A percentile compares a stretch with the other conserved stretches of the same genome.
Conservation (phyloP, 176 grass and related monocot genomes). For the Triticum monococcum region DNA sequence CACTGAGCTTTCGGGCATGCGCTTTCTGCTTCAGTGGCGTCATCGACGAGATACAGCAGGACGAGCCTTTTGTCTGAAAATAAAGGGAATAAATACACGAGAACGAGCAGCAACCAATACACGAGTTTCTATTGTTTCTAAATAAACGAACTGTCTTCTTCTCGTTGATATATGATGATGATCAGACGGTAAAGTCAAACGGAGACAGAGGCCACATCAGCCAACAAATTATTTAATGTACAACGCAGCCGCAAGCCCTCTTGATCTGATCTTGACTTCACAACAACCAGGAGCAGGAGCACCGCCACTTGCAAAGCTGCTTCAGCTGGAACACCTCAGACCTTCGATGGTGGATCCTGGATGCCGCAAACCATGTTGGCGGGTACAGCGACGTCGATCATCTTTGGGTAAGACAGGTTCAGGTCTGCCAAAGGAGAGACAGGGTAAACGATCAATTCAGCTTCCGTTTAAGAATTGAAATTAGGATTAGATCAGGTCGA, state of each 20-base stretch:
- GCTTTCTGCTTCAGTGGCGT: not conserved
- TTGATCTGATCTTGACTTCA: not conserved
- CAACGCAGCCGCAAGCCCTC: slow-evolving; percentile 17
- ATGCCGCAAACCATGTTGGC: slow-evolving; percentile 83
- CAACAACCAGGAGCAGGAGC: slow-evolving; percentile 5
- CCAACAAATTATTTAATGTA: slow-evolving; percentile 40
- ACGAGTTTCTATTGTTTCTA: not conserved
- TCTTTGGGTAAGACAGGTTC: slow-evolving; percentile 86
- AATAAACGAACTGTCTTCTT: not conserved
- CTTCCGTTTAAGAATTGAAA: not conserved
- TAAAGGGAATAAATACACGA: too few relatives aligned
- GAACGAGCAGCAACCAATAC: too few relatives aligned
- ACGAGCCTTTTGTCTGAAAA: not conserved
- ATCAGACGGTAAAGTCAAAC: not conserved
- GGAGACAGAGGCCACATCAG: not conserved
- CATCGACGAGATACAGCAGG: not conserved
- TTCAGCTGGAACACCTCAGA: slow-evolving; percentile 36
- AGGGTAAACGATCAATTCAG: slow-evolving; percentile 29
- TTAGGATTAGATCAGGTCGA: not conserved
- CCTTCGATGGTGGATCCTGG: slow-evolving; percentile 62
- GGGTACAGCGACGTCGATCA: slow-evolving; percentile 84
- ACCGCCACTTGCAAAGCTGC: not conserved
- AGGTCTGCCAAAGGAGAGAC: slow-evolving; percentile 56
- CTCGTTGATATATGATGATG: slow-evolving; percentile 6
- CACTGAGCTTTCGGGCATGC: not conserved